A percentile compares a stretch with the other conserved stretches of the same genome.
phyloP scores from a whole-genome alignment of 345 rosid genomes.

The Lepidium africanum region DNA sequence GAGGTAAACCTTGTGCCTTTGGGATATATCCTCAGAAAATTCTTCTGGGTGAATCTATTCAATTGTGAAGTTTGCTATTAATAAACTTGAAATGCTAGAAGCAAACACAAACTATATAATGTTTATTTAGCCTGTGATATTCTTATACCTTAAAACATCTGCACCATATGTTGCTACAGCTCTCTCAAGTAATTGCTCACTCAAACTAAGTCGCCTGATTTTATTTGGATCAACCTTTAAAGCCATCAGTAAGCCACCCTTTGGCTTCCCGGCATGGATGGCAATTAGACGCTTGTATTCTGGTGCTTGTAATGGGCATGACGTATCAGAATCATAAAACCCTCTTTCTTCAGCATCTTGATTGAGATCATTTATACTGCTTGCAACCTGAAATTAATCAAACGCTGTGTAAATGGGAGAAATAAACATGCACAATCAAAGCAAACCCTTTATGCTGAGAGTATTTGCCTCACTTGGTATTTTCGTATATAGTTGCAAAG shows the following conservation, averaged over 20 bases:
- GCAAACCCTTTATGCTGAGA: neutral
- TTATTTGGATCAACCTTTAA: constrained; percentile 30
- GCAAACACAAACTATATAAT: neutral
- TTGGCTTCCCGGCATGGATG: constrained; percentile 34
- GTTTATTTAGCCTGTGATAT: neutral
- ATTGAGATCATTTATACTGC: neutral
- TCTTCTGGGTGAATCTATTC: constrained; percentile 43
- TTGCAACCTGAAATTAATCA: constrained; percentile 8
- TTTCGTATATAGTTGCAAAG: neutral
- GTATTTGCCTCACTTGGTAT: neutral
- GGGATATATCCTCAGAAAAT: constrained; percentile 49
- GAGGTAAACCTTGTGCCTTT: constrained; percentile 53
- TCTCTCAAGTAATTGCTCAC: constrained; percentile 34
- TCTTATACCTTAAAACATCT: constrained; percentile 26
- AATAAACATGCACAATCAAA: neutral
- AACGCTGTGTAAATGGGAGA: neutral
- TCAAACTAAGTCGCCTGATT: constrained; percentile 33
- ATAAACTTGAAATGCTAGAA: neutral
- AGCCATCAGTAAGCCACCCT: constrained; percentile 24
- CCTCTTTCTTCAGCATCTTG: constrained; percentile 23
- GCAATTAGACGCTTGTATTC: constrained; percentile 30
- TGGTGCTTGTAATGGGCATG: constrained; percentile 27
- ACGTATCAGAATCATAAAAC: constrained; percentile 13
- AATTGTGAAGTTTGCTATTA: neutral
- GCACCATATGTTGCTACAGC: constrained; percentile 29